phyloP scores from a whole-genome alignment of 2,329 filamentous ascomycete species.

The Gremmenia infestans region DNA sequence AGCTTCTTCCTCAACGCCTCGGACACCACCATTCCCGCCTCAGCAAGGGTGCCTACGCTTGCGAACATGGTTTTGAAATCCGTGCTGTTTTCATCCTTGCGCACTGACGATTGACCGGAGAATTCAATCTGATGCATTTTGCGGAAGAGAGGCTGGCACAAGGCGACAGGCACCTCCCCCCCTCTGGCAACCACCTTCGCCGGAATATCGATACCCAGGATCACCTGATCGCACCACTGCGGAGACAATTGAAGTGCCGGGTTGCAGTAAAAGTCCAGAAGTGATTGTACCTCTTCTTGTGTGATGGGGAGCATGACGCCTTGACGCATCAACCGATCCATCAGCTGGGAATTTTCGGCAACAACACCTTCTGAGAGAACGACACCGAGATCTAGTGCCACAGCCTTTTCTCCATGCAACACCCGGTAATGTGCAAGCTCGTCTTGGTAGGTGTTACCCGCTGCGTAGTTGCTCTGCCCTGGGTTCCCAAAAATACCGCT shows the following conservation, averaged over 20 bases:
- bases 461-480: slow-evolving; percentile 16
- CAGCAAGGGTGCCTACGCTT: neutral
- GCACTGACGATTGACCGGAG: neutral
- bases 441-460: slow-evolving; percentile 29
- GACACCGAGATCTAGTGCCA: neutral
- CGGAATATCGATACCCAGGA: neutral
- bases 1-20: slow-evolving; percentile 10
- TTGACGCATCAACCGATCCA: slow-evolving; percentile 34
- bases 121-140: neutral
- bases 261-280: neutral
- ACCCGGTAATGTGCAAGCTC: slow-evolving; percentile 9
- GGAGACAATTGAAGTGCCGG: neutral
- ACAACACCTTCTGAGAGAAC: neutral
- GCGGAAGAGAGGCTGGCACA: neutral
- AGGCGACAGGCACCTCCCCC: neutral
- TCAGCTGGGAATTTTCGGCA: neutral
- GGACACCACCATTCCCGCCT: neutral
- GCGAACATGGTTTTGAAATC: neutral
- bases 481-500: slow-evolving; percentile 3
- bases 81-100: neutral
- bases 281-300: neutral
- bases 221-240: neutral
- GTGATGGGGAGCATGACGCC: slow-evolving; percentile 37
- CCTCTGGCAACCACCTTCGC: neutral
- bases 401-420: neutral